Conservation (phyloP, 257 asterid species). For the Solanum clarkiae region DNA sequence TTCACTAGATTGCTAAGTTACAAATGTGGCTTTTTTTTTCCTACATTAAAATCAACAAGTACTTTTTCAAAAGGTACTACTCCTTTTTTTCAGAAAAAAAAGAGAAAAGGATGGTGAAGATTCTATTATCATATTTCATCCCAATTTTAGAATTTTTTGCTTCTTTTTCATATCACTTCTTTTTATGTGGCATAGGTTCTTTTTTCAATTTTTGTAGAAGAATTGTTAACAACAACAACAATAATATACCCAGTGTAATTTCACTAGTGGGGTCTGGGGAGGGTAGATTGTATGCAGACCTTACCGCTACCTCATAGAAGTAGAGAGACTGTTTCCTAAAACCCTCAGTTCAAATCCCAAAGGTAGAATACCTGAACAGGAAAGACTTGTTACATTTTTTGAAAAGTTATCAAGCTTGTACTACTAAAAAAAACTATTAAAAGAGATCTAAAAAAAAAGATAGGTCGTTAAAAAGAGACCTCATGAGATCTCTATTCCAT, state of each 20-base stretch:
- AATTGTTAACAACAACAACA: no score
- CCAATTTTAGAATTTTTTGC: not conserved
- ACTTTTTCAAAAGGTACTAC: not conserved
- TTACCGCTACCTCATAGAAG: no score
- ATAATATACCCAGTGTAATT: no score
- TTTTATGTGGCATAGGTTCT: conserved; percentile 13
- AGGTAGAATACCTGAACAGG: no score
- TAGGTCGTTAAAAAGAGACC: no score
- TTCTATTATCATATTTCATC: not conserved
- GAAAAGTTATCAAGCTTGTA: not conserved
- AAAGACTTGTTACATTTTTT: not conserved
- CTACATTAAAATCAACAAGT: not conserved
- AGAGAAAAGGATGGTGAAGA: not conserved
- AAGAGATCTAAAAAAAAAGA: no score
- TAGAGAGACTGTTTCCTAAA: no score
- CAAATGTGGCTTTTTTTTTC: not conserved
- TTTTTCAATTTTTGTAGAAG: not conserved
- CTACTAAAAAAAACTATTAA: no score
- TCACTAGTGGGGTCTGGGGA: no score
- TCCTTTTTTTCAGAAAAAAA: not conserved
- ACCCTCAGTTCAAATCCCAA: no score
- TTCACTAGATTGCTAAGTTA: not conserved
- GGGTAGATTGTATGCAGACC: no score
- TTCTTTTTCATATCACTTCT: conserved; percentile 15
- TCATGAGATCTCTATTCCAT: no score